Evolutionary conservation across 2,329 filamentous ascomycete genomes (phyloP).

Genomic region (Zasmidium angulare): DNA sequence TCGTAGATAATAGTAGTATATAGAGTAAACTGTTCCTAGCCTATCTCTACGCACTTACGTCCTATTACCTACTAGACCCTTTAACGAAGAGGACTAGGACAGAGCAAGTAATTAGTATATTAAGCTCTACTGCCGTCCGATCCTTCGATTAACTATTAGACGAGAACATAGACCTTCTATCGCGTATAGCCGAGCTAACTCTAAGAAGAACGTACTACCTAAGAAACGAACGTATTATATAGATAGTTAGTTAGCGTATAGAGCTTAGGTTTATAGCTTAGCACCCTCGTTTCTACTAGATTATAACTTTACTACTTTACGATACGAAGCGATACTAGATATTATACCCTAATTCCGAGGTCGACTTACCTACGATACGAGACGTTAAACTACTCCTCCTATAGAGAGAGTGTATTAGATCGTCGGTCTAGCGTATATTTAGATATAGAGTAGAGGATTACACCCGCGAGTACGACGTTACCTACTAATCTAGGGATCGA

Average conservation of each 20-base stretch:
- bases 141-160: constrained; percentile 26
- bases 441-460: constrained; percentile 37
- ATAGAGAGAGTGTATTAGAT: constrained; percentile 11
- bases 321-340: constrained; percentile 5
- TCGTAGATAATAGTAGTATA: constrained; percentile 55
- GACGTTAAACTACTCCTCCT: constrained; percentile 3
- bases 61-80: constrained; percentile 56
- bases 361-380: not conserved
- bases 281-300: constrained; percentile 10
- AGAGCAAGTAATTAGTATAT: constrained; percentile 50
- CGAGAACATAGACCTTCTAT: constrained; percentile 24
- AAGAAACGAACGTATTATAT: constrained; percentile 40
- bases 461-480: constrained; percentile 24
- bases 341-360: constrained; percentile 3
- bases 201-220: constrained; percentile 44
- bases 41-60: constrained; percentile 60
- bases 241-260: constrained; percentile 44
- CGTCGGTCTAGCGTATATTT: constrained; percentile 16
- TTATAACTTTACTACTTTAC: constrained; percentile 8
- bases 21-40: constrained; percentile 38
- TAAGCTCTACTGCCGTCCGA: constrained; percentile 20
- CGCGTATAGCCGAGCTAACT: constrained; percentile 33
- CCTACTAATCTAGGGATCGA: constrained; percentile 20
- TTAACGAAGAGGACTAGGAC: constrained; percentile 61
- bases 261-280: constrained; percentile 32